Conservation (phyloP, 2,329 filamentous ascomycete species). For the Fusarium dlaminii region DNA sequence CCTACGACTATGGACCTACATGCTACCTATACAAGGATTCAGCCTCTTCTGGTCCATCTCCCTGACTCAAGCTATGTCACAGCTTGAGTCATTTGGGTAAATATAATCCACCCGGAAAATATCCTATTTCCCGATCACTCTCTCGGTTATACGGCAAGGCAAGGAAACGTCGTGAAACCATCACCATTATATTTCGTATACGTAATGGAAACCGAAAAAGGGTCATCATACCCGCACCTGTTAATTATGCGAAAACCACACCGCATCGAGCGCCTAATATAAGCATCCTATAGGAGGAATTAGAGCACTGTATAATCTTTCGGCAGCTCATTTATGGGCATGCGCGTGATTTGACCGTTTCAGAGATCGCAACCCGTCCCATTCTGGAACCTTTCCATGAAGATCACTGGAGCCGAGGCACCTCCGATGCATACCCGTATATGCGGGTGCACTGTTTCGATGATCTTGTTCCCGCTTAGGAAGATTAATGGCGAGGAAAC, state of each 20-base stretch:
- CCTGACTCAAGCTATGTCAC: background rate
- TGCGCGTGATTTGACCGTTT: background rate
- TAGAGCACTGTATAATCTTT: background rate
- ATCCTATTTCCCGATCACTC: background rate
- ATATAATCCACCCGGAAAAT: background rate
- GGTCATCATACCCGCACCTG: background rate
- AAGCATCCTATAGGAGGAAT: background rate
- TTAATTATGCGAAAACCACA: background rate
- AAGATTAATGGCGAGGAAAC: background rate
- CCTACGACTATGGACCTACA: background rate
- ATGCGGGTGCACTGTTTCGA: background rate
- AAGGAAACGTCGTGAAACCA: background rate
- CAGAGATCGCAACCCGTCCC: background rate
- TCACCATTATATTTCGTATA: background rate
- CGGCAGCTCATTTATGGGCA: background rate
- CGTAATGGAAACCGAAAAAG: background rate
- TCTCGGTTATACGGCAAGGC: background rate
- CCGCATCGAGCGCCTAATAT: background rate
- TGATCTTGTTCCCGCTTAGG: background rate
- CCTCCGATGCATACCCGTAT: background rate
- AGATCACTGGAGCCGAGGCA: background rate
- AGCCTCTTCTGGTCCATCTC: too few species aligned
- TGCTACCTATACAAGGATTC: background rate
- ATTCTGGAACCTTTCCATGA: background rate
- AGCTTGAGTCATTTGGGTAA: background rate